Evolutionary conservation across 108 stramenopile species (phyloP), one percentile per base, ranked within the genome.

Genomic region (Nitzschia sp.): DNA sequence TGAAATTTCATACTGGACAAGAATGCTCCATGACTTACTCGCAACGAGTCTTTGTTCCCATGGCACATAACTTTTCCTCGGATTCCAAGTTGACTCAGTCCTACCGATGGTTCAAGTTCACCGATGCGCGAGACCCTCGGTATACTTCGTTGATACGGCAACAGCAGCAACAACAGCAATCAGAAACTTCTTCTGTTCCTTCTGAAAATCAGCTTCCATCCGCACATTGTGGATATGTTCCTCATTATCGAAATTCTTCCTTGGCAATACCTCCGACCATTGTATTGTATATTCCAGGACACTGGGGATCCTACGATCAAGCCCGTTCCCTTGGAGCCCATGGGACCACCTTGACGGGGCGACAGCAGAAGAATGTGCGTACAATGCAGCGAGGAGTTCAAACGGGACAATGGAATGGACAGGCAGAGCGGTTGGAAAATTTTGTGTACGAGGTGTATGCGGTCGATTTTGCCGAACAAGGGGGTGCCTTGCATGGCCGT

Each of bases 11-110:
- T 71, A 83, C 73, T 46, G 83, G 85, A 14, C 60, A 63, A 17
- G 87, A 88, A 73, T 92, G 91, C 57, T 74, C 66, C 11, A 92
- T 92, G 91, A 92, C 91, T 19, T 92, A 86, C 46, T 77, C 75
- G 34, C 34, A 22, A 29, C 65, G 53, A n/a, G 37, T 70, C 53
- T 64, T 66, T 77, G 9, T 74, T 38, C 38, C 53, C 24, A 46
- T 70, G 57, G 41, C 48, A 39, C 56, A 37, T 53, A 21, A 46
- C 38, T 42, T 51, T 75, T 26, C 34, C 12, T n/a, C n/a, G n/a
- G n/a, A n/a, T n/a, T 69, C 70, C 17, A 56, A 40, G 1, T 38
- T 17, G 0, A 56, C 65, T 34, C 21, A 72, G 25, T 19, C 52
- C 11, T 93, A 93, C 56, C 60, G 76, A 43, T 81, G 90, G 12